Conservation (phyloP, 2,329 filamentous ascomycete genomes). For the Cordyceps pruinosa region DNA sequence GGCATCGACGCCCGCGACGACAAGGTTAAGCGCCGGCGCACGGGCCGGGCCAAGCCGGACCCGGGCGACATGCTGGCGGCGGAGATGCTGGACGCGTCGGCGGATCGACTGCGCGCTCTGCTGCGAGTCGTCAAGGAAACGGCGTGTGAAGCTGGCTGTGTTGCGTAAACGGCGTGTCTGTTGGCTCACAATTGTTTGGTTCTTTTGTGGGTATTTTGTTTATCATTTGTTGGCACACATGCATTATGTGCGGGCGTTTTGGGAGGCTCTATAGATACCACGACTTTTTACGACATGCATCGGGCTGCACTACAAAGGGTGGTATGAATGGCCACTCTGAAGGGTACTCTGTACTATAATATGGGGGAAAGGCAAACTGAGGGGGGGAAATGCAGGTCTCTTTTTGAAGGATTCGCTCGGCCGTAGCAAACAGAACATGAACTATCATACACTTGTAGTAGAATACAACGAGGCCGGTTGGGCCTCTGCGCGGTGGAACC, state of each 20-base stretch:
- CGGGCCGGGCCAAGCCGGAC: constrained; percentile 26
- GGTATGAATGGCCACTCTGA: too few species aligned
- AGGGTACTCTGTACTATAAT: not conserved
- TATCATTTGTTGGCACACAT: not conserved
- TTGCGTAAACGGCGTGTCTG: not conserved
- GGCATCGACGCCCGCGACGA: constrained; percentile 43
- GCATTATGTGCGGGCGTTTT: not conserved
- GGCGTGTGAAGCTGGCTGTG: constrained; percentile 15
- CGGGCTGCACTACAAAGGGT: not conserved
- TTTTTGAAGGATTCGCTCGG: constrained; percentile 1
- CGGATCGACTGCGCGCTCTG: constrained; percentile 35
- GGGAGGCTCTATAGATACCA: constrained; percentile 3
- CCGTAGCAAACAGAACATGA: not conserved
- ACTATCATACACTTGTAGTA: constrained; percentile 8
- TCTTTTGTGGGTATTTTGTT: not conserved
- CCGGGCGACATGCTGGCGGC: constrained; percentile 35
- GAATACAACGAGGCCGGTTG: constrained; percentile 1
- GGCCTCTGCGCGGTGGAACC: not conserved
- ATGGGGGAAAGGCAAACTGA: not conserved
- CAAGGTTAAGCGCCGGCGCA: constrained; percentile 38
- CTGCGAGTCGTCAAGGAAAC: constrained; percentile 27
- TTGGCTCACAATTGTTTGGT: not conserved
- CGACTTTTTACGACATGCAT: not conserved
- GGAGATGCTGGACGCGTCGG: constrained; percentile 38
- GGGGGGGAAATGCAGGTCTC: not conserved